Percentiles rank a stretch among this genome's conserved stretches.
Conservation (phyloP, 371 early-diverging fungal genomes). For the Furculomyces boomerangus region DNA sequence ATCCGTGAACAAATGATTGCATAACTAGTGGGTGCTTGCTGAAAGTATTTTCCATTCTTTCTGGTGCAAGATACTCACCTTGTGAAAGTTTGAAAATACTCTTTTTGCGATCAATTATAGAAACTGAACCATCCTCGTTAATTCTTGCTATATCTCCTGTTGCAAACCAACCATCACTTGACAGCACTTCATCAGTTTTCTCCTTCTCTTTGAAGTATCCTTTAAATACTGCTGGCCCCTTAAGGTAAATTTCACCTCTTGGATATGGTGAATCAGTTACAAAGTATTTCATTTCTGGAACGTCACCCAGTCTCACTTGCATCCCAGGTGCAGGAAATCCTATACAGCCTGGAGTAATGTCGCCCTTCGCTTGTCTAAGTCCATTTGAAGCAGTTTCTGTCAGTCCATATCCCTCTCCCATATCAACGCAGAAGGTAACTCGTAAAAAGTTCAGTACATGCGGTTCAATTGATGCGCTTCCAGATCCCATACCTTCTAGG, state of each 20-base stretch:
- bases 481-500: constrained; percentile 58
- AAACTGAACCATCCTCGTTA: constrained; percentile 46
- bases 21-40: constrained; percentile 43
- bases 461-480: constrained; percentile 74
- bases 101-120: constrained; percentile 41
- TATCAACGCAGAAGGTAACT: constrained; percentile 57
- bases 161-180: constrained; percentile 81
- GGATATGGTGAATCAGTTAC: constrained; percentile 52
- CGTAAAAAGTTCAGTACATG: constrained; percentile 79
- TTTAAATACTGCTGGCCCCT: constrained; percentile 67
- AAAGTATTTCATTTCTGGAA: constrained; percentile 75
- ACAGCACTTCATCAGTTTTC: constrained; percentile 64
- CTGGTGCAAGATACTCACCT: constrained; percentile 96
- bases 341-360: constrained; percentile 45
- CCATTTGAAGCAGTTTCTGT: constrained; percentile 78
- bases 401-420: constrained; percentile 88
- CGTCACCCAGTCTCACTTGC: constrained; percentile 76
- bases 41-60: constrained; percentile 75
- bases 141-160: constrained; percentile 83
- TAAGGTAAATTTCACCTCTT: constrained; percentile 79
- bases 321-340: constrained; percentile 40
- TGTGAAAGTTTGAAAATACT: constrained; percentile 47
- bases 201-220: constrained; percentile 73
- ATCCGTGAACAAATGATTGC: constrained; percentile 77
- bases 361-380: constrained; percentile 34